Base-by-base conservation (phyloP, 1,284 basidiomycete genomes). In the Ganoderma meredithae region DNA sequence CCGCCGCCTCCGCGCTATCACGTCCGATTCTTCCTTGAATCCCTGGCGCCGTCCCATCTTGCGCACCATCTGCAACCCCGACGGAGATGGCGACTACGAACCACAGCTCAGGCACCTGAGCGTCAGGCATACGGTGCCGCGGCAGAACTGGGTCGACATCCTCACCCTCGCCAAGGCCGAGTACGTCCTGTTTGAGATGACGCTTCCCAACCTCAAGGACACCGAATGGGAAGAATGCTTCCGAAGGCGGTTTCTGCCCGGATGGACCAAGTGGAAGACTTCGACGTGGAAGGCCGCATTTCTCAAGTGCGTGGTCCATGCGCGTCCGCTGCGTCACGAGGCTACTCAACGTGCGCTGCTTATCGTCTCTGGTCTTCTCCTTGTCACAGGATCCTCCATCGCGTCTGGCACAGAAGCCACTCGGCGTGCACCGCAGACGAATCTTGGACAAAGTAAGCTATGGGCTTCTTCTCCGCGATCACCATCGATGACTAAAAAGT, bases 111-210 rank as follows among this genome's bases (percentile, higher is more conserved):
- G 80, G 68, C 84, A 90, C 73, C 82, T 93, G 44, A 85, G 88
- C 71, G 84, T 90, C 53, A 86, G 87, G 52, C 78, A 79, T 33
- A 86, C 79, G 25, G 89, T 93, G 1, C 91, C 92, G 8, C 83
- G 88, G 52, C 87, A 89, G 67, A 94, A 93, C 73, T 93, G 90
- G 89, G 83, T 93, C 60, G 90, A 92, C 68, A 88, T 93, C 52
- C 76, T 93, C 61, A 85, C 85, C 44, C 77, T 87, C 17, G 91
- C 88, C 12, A 80, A 81, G 41, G 82, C 90, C 0, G 77, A 82
- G 3, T 92, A 88, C 78, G 81, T 94, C 59, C 79, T 93, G 12
- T 91, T 88, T 72, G 85, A 91, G 49, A 82, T 86, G 31, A 89
- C 89, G 15, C 77, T 91, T 49, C 92, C 92, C 9, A 90, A 90